Percentiles rank a stretch among this genome's conserved stretches.
Evolutionary conservation across 2,329 filamentous ascomycete species (phyloP).

Genomic region (Aspergillus jensenii): DNA sequence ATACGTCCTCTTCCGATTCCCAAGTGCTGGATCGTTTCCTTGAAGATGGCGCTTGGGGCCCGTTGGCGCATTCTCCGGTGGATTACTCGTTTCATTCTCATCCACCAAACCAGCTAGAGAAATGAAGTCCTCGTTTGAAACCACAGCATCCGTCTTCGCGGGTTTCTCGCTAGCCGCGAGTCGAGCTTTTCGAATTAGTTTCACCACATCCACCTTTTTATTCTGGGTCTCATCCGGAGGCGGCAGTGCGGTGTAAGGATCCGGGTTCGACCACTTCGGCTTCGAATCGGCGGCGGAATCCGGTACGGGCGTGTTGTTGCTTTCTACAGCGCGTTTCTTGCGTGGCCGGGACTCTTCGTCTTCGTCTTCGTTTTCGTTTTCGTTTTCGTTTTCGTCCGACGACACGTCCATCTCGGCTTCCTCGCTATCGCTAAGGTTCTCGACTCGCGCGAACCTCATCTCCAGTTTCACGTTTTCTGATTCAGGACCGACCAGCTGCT

Average conservation of each 20-base stretch:
- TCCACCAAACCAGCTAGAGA: constrained; percentile 72
- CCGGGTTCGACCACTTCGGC: constrained; percentile 93
- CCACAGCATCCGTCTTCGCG: constrained; percentile 55
- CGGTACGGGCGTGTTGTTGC: constrained; percentile 18
- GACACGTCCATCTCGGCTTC: constrained; percentile 48
- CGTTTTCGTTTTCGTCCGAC: constrained; percentile 31
- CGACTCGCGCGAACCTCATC: constrained; percentile 37
- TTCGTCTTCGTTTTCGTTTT: constrained; percentile 21
- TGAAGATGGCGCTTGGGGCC: constrained; percentile 33
- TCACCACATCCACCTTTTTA: constrained; percentile 84
- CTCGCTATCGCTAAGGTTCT: constrained; percentile 46
- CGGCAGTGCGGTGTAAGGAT: constrained; percentile 86
- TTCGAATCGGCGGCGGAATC: constrained; percentile 22
- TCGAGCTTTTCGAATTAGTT: constrained; percentile 87
- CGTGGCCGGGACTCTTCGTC: constrained; percentile 35
- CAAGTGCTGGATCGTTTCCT: constrained; percentile 50
- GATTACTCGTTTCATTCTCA: constrained; percentile 39
- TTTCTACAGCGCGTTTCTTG: constrained; percentile 37
- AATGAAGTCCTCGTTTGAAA: constrained; percentile 77
- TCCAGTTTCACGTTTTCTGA: constrained; percentile 27
- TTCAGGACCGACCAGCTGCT: constrained; percentile 28
- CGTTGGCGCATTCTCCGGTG: constrained; percentile 39
- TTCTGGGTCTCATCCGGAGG: constrained; percentile 70
- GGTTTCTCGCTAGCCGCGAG: constrained; percentile 55
- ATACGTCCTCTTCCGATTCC: constrained; percentile 71